Percentiles rank a stretch among this genome's conserved stretches.
Conservation (phyloP, 2,329 filamentous ascomycete species). For the Sodiomyces alkalinus region DNA sequence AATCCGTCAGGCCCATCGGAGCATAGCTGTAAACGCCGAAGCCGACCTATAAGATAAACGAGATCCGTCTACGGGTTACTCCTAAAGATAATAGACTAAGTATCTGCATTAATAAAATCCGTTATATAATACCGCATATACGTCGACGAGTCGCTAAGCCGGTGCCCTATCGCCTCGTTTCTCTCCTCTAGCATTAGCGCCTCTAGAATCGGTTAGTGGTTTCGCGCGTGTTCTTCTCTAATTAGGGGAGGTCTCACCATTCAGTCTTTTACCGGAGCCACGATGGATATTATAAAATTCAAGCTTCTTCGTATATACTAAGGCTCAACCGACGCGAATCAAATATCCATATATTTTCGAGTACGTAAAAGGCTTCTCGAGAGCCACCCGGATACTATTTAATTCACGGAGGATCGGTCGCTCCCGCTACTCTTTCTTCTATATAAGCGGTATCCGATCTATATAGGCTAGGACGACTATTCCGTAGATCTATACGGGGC, state of each 20-base stretch:
- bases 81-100: conserved; percentile 5
- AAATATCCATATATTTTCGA: conserved; percentile 18
- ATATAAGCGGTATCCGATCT: conserved; percentile 10
- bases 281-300: conserved; percentile 12
- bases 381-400: conserved; percentile 8
- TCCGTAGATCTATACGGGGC: conserved; percentile 11
- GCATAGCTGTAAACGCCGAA: conserved; percentile 3
- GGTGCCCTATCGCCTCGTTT: conserved; percentile 6
- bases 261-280: conserved; percentile 12
- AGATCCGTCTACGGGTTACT: conserved; percentile 3
- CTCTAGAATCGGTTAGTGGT: conserved; percentile 4
- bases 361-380: conserved; percentile 18
- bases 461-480: conserved; percentile 9
- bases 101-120: conserved; percentile 4
- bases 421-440: conserved; percentile 9
- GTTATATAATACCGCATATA: conserved; percentile 5
- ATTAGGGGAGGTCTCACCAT: conserved; percentile 9
- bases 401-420: conserved; percentile 11
- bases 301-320: conserved; percentile 10
- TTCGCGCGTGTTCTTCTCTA: not conserved
- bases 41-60: conserved; percentile 4
- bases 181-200: conserved; percentile 7
- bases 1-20: conserved; percentile 6
- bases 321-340: conserved; percentile 17
- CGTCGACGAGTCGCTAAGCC: conserved; percentile 4